These are phyloP conservation scores for Neoconidiobolus thromboides DNA, from an alignment of 371 early-diverging fungal genomes.

Conservation along the genomic window DNA sequence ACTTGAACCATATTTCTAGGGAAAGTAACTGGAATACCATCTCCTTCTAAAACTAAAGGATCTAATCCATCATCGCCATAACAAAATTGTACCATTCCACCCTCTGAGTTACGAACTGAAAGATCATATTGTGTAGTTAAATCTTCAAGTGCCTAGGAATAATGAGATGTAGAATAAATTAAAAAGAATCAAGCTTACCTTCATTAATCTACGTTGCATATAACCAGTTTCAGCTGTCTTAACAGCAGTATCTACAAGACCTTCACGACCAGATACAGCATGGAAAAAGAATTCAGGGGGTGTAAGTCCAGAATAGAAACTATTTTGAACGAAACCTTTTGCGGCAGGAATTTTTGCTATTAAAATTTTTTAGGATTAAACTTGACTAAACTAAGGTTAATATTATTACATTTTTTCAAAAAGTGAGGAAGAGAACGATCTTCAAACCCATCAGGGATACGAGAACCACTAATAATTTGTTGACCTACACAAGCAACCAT, in stretches of 20 bases:
- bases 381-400: constrained; percentile 42
- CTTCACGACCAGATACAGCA: constrained; percentile 99
- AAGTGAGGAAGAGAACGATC: constrained; percentile 97
- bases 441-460: constrained; percentile 80
- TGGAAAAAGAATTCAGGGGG: constrained; percentile 99
- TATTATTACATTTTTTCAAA: constrained; percentile 76
- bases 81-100: constrained; percentile 85
- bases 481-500: constrained; percentile 99
- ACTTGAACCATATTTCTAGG: constrained; percentile 72
- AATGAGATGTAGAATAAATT: no score
- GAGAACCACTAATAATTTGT: constrained; percentile 92
- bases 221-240: constrained; percentile 99
- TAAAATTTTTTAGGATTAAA: background rate
- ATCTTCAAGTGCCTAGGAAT: constrained; percentile 75
- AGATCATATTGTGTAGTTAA: constrained; percentile 86
- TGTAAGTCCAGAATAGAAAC: constrained; percentile 90
- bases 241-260: constrained; percentile 99
- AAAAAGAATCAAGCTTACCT: constrained; percentile 12
- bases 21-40: constrained; percentile 78
- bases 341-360: constrained; percentile 78
- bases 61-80: constrained; percentile 98
- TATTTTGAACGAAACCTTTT: constrained; percentile 96
- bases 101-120: constrained; percentile 89
- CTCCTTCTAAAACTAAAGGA: constrained; percentile 88
- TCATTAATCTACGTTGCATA: constrained; percentile 98